phyloP scores from a whole-genome alignment of 306 rosid species.

The Vicia villosa region DNA sequence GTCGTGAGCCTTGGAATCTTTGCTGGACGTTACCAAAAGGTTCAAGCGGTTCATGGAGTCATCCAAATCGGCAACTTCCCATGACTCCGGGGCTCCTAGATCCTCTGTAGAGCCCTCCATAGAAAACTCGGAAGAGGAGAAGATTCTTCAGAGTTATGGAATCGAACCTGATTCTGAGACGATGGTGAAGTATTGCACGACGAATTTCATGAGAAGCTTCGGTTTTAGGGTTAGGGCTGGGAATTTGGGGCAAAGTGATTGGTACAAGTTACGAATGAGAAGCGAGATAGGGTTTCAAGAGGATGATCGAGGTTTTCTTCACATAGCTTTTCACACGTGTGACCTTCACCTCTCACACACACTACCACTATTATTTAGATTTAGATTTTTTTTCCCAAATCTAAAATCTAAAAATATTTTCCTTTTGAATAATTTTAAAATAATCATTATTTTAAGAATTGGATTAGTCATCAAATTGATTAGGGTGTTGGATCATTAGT shows the following conservation, averaged over 20 bases:
- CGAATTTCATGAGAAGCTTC: conserved; percentile 50
- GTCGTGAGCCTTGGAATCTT: conserved; percentile 45
- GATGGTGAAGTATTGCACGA: conserved; percentile 33
- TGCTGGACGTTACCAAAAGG: conserved; percentile 63
- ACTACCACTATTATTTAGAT: neutral
- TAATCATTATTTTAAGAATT: too few species aligned
- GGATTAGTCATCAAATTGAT: too few species aligned
- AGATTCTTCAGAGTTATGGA: conserved; percentile 39
- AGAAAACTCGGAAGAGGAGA: conserved; percentile 28
- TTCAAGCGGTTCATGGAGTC: conserved; percentile 80
- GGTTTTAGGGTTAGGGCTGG: conserved; percentile 49
- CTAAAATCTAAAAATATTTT: too few species aligned
- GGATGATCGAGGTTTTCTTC: conserved; percentile 23
- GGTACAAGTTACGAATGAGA: conserved; percentile 12
- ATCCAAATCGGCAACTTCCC: conserved; percentile 94
- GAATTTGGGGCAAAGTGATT: conserved; percentile 40
- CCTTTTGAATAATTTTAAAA: too few species aligned
- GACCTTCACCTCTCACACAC: neutral
- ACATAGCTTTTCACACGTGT: conserved; percentile 45
- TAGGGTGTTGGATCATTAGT: too few species aligned
- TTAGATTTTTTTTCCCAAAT: too few species aligned
- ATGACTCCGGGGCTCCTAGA: conserved; percentile 92
- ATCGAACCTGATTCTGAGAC: conserved; percentile 32
- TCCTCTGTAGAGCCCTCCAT: conserved; percentile 95
- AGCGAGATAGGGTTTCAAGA: conserved; percentile 55